Percentiles rank a stretch among this genome's conserved stretches.
Evolutionary conservation across 495 filamentous ascomycete genomes (phyloP).

Genomic region (Lepraria neglecta): DNA sequence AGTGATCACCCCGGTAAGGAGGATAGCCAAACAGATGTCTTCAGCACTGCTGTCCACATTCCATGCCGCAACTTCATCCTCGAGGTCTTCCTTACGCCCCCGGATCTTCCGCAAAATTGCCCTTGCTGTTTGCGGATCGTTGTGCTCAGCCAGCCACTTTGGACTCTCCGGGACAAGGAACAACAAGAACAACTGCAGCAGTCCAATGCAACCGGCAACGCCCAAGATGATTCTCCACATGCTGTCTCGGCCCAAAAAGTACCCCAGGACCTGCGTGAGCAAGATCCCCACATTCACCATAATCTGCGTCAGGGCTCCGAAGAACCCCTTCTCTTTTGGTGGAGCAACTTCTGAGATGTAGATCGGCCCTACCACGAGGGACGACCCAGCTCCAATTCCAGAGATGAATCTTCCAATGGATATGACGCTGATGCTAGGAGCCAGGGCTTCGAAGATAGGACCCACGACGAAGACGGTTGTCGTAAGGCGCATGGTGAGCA

Average conservation of each 20-base stretch:
- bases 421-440: slow-evolving; percentile 60
- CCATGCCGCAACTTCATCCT: slow-evolving; percentile 65
- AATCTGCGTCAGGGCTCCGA: slow-evolving; percentile 87
- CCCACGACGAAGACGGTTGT: slow-evolving; percentile 71
- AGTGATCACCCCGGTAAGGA: neutral
- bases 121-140: slow-evolving; percentile 54
- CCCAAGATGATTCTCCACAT: slow-evolving; percentile 80
- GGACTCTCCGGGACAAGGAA: slow-evolving; percentile 76
- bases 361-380: slow-evolving; percentile 90
- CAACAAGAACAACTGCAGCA: slow-evolving; percentile 59
- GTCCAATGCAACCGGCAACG: slow-evolving; percentile 61
- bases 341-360: slow-evolving; percentile 91
- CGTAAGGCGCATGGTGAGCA: slow-evolving; percentile 62
- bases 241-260: slow-evolving; percentile 69
- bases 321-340: slow-evolving; percentile 68
- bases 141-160: slow-evolving; percentile 69
- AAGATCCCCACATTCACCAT: slow-evolving; percentile 94
- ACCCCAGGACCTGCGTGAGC: slow-evolving; percentile 73
- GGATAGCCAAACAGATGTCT: slow-evolving; percentile 30
- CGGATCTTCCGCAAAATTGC: slow-evolving; percentile 66
- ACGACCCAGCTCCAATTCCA: slow-evolving; percentile 77
- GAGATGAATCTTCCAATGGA: slow-evolving; percentile 68
- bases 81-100: slow-evolving; percentile 60
- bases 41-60: slow-evolving; percentile 40
- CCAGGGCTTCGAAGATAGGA: slow-evolving; percentile 64